These are phyloP conservation scores for Ascobolus immersus DNA, from an alignment of 495 filamentous ascomycete species.

Conservation along the genomic window DNA sequence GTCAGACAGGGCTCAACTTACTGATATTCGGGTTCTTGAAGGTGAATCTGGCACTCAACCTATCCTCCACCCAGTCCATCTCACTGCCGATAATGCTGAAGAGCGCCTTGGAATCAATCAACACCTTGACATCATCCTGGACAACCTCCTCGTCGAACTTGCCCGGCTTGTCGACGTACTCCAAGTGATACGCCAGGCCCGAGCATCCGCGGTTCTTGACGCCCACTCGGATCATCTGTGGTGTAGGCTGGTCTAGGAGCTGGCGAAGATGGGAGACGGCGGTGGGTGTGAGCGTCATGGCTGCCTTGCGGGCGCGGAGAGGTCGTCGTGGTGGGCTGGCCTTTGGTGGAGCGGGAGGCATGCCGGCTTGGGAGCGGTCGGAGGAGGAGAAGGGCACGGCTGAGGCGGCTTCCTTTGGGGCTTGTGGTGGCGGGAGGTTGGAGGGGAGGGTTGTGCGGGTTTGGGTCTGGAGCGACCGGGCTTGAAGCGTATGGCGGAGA, in stretches of 20 bases:
- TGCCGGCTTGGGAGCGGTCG: too few species aligned
- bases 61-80: constrained; percentile 98
- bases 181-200: constrained; percentile 78
- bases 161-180: constrained; percentile 77
- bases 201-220: constrained; percentile 92
- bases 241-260: constrained; percentile 54
- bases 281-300: constrained; percentile 56
- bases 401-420: neutral
- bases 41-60: constrained; percentile 65
- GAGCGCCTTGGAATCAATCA: constrained; percentile 89
- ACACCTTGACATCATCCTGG: constrained; percentile 83
- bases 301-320: constrained; percentile 56
- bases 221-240: constrained; percentile 78
- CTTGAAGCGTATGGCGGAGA: neutral
- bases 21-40: constrained; percentile 97
- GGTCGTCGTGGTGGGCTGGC: constrained; percentile 5
- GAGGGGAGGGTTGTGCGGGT: neutral
- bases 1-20: constrained; percentile 25
- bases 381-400: too few species aligned
- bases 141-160: constrained; percentile 79
- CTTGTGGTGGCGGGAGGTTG: neutral
- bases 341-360: neutral
- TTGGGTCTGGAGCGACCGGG: neutral
- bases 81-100: constrained; percentile 96
- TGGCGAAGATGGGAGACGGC: constrained; percentile 51